Evolutionary conservation across 129 eudicot genomes (phyloP), one percentile per base, ranked within the genome.

Genomic region (Pittosporum tobira): DNA sequence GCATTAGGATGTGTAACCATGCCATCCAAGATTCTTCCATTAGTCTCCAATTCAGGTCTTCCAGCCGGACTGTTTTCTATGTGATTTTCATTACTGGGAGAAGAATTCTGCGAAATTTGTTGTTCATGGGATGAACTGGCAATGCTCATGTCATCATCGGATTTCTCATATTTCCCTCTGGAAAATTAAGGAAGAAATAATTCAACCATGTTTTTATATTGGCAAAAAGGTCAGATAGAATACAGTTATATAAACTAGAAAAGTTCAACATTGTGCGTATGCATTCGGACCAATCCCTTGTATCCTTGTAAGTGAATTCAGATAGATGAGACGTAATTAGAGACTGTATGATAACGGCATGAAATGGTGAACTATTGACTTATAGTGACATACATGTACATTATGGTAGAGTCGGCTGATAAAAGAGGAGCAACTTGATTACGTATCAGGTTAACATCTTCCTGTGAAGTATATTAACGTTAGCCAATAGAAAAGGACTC

Each of bases 121-220:
- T 65, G 70, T 63, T 83, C 89, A 31, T 60, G 44, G 30, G 67
- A 48, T 44, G 82, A 68, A 58, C 78, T 72, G 34, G 84, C 45
- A 50, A 69, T 19, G 42, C 85, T 76, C 44, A 29, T 55, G 56
- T 80, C 84, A 48, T 83, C 98, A 50, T 72, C 94, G 28, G 77
- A 63, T 66, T 69, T 80, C 61, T 75, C 95, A 56, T 34, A 66
- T 61, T 54, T 73, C 53, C 65, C 69, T 67, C 86, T 84, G 82
- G 52, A 65, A 52, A 29, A 62, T 31, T 11, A 48, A 29, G 51
- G 36, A 37, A 18, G 18, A n/a, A 2, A 3, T 40, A 55, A 6
- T 19, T 22, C 48, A 34, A 22, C 30, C 46, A 57, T 11, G 2
- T n/a, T 18, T 16, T 34, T n/a, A n/a, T n/a, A 48, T 7, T 34